A percentile compares a stretch with the other conserved stretches of the same genome.
phyloP scores from a whole-genome alignment of 2,329 filamentous ascomycete species.

The Phoma sp. region DNA sequence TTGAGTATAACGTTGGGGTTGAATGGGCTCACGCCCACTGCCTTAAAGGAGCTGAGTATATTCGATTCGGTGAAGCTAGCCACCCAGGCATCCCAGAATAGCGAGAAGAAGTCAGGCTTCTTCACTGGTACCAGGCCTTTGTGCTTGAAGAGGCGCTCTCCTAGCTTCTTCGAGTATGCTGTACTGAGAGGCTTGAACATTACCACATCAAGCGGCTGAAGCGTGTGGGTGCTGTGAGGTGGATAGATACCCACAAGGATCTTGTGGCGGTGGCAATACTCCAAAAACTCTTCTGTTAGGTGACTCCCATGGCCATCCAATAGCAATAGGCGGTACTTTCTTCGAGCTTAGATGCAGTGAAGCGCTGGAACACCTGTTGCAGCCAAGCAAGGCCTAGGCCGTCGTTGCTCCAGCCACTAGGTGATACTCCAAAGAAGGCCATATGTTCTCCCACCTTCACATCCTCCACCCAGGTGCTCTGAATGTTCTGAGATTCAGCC shows the following conservation, averaged over 20 bases:
- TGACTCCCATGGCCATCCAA: constrained; percentile 48
- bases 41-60: not conserved
- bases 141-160: not conserved
- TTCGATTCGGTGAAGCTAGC: not conserved
- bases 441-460: not conserved
- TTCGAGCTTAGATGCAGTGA: constrained; percentile 14
- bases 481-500: too few species aligned
- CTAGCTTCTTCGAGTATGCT: not conserved
- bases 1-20: not conserved
- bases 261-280: constrained; percentile 22
- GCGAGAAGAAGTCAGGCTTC: not conserved
- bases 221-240: not conserved
- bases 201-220: constrained; percentile 11
- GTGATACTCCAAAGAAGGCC: not conserved
- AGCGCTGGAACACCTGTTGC: too few species aligned
- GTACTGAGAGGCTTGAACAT: not conserved
- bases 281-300: constrained; percentile 43
- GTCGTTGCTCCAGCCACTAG: not conserved
- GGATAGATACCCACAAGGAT: not conserved
- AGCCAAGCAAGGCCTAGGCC: too few species aligned
- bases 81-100: not conserved
- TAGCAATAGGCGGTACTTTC: constrained; percentile 46
- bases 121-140: not conserved
- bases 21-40: not conserved
- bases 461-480: too few species aligned